Conservation (phyloP, 768 basidiomycete genomes). For the Cubamyces sp. region DNA sequence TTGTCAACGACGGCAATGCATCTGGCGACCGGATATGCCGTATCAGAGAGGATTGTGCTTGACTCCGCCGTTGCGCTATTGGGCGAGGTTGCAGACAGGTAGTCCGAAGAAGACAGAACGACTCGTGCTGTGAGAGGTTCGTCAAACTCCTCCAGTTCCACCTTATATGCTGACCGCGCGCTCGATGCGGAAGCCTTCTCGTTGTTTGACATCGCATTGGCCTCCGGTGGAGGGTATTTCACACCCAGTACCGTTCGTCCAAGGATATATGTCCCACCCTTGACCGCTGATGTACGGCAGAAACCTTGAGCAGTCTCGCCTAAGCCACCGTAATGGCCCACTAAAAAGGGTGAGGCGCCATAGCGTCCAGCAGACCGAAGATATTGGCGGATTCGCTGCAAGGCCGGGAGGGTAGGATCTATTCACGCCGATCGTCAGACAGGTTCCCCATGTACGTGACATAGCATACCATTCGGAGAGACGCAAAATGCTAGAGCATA, state of each 20-base stretch:
- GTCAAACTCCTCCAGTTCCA: constrained; percentile 63
- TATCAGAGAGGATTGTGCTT: not conserved
- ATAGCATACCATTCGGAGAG: constrained; percentile 55
- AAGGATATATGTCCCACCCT: constrained; percentile 73
- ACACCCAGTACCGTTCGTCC: constrained; percentile 49
- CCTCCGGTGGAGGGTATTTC: constrained; percentile 28
- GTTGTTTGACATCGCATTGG: constrained; percentile 5
- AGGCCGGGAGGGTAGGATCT: constrained; percentile 71
- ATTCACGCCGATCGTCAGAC: not conserved
- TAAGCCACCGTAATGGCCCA: constrained; percentile 93
- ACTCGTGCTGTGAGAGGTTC: constrained; percentile 59
- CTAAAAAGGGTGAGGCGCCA: constrained; percentile 84
- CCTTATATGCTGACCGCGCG: constrained; percentile 37
- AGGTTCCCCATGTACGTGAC: not conserved
- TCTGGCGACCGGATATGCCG: constrained; percentile 41
- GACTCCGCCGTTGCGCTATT: not conserved
- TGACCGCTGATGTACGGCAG: constrained; percentile 84
- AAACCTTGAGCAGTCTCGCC: constrained; percentile 95
- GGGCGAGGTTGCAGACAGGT: constrained; percentile 20
- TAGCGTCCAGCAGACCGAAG: constrained; percentile 84
- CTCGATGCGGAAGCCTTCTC: not conserved
- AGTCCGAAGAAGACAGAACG: constrained; percentile 53
- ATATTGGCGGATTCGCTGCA: constrained; percentile 73
- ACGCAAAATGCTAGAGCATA: constrained; percentile 80
- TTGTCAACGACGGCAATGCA: constrained; percentile 56